Conservation (phyloP, 2,329 filamentous ascomycete genomes). For the Paracamarosporium sp. region DNA sequence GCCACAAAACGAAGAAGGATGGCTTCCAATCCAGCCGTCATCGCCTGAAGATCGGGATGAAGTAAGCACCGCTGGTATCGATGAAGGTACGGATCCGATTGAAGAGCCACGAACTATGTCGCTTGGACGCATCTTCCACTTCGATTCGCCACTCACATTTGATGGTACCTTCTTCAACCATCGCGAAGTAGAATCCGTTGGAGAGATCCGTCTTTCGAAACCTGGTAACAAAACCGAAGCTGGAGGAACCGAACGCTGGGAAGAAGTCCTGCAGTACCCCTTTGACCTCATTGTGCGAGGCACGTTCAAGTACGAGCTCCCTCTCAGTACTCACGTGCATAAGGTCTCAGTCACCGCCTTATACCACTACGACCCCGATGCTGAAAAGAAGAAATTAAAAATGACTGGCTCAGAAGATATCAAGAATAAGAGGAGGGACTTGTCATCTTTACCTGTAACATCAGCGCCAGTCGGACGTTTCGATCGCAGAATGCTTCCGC, state of each 20-base stretch:
- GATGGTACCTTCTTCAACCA: conserved; percentile 88
- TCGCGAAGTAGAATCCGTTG: conserved; percentile 73
- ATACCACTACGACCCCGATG: conserved; percentile 44
- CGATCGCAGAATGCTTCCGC: conserved; percentile 29
- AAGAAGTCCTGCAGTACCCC: conserved; percentile 85
- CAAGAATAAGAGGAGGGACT: conserved; percentile 12
- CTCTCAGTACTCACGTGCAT: conserved; percentile 61
- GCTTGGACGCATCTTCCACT: conserved; percentile 84
- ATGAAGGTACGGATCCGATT: conserved; percentile 68
- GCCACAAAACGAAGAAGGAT: conserved; percentile 31
- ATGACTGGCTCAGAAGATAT: conserved; percentile 5
- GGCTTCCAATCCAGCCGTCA: conserved; percentile 27
- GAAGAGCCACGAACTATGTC: conserved; percentile 83
- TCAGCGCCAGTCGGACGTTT: conserved; percentile 34
- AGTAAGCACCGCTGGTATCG: conserved; percentile 37
- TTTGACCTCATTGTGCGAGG: conserved; percentile 94
- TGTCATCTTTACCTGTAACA: conserved; percentile 30
- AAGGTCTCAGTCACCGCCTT: conserved; percentile 57
- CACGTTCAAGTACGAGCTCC: conserved; percentile 80
- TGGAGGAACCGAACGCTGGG: conserved; percentile 86
- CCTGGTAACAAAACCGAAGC: conserved; percentile 88
- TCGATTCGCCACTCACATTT: conserved; percentile 88
- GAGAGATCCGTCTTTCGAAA: conserved; percentile 79
- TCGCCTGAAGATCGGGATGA: conserved; percentile 3
- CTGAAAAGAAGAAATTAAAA: conserved; percentile 41